Conservation (phyloP, 768 basidiomycete species). For the Brasilioporus rufonigricans region DNA sequence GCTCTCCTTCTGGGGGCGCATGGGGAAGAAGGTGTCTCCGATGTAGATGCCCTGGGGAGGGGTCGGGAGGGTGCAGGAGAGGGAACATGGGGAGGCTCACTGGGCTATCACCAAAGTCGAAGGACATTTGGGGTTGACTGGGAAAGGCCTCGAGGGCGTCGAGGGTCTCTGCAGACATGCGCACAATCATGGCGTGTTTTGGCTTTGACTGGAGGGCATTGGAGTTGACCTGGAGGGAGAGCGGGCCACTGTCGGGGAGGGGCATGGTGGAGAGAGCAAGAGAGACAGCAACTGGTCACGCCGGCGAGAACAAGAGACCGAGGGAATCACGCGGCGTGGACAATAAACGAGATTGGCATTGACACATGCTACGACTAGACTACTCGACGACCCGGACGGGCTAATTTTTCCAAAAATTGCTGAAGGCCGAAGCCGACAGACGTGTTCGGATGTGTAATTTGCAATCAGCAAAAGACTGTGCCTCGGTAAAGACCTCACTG, state of each 20-base stretch:
- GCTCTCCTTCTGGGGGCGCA: conserved; percentile 52
- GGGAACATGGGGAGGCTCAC: conserved; percentile 38
- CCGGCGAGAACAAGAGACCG: no score
- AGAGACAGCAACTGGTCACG: no score
- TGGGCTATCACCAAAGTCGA: conserved; percentile 61
- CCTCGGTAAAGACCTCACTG: conserved; percentile 96
- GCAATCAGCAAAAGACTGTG: conserved; percentile 95
- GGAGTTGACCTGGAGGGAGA: conserved; percentile 59
- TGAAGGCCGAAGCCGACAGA: conserved; percentile 84
- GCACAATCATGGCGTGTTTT: conserved; percentile 74
- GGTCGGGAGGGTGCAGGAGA: neutral
- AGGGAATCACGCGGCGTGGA: no score
- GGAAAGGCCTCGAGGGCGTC: conserved; percentile 57
- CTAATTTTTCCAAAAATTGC: conserved; percentile 79
- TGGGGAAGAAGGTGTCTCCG: conserved; percentile 61
- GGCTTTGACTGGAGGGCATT: conserved; percentile 54
- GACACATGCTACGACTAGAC: neutral
- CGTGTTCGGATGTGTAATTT: conserved; percentile 97
- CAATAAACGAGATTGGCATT: neutral
- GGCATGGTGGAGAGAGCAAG: conserved; percentile 49
- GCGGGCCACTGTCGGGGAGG: conserved; percentile 51
- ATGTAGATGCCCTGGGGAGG: conserved; percentile 58
- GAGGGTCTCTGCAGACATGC: conserved; percentile 70
- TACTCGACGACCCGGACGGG: no score
- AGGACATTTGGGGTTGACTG: conserved; percentile 47